phyloP scores from a whole-genome alignment of 768 basidiomycete species.

The Kwoniella sp. region DNA sequence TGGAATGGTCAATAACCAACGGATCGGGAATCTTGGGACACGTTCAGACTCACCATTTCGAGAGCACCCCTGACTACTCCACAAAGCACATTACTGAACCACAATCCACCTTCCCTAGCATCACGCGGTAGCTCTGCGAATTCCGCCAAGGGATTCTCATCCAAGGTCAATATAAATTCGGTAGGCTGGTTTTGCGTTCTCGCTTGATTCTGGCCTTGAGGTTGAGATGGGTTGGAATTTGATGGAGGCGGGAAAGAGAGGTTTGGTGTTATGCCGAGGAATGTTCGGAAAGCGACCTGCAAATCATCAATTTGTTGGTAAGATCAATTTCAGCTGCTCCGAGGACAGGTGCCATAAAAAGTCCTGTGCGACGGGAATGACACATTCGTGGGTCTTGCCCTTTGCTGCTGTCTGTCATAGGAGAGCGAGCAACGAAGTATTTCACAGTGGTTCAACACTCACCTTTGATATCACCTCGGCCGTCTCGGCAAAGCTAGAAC shows the following conservation, averaged over 20 bases:
- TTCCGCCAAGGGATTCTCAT: slow-evolving; percentile 94
- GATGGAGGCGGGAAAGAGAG: slow-evolving; percentile 67
- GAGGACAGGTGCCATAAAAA: too few species aligned
- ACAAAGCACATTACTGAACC: slow-evolving; percentile 95
- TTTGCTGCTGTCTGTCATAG: too few species aligned
- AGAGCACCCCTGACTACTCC: slow-evolving; percentile 89
- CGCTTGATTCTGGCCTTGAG: slow-evolving; percentile 52
- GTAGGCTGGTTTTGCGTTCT: slow-evolving; percentile 56
- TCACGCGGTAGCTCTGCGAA: slow-evolving; percentile 97
- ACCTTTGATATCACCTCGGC: slow-evolving; percentile 96
- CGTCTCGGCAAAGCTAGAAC: slow-evolving; percentile 88
- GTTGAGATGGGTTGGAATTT: slow-evolving; percentile 51
- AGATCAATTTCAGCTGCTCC: too few species aligned
- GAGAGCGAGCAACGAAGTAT: too few species aligned
- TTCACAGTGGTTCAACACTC: slow-evolving; percentile 45
- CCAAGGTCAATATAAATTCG: slow-evolving; percentile 78
- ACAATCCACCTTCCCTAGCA: slow-evolving; percentile 79
- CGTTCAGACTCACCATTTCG: slow-evolving; percentile 89
- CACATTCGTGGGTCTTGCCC: too few species aligned
- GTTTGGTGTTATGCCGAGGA: slow-evolving; percentile 85
- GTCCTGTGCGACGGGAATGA: too few species aligned
- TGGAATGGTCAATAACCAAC: too few species aligned
- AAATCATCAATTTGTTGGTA: too few species aligned
- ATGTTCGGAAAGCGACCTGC: slow-evolving; percentile 97
- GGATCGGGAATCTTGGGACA: not conserved